Evolutionary conservation across 768 basidiomycete species (phyloP).

Genomic region (Suillus decipiens): DNA sequence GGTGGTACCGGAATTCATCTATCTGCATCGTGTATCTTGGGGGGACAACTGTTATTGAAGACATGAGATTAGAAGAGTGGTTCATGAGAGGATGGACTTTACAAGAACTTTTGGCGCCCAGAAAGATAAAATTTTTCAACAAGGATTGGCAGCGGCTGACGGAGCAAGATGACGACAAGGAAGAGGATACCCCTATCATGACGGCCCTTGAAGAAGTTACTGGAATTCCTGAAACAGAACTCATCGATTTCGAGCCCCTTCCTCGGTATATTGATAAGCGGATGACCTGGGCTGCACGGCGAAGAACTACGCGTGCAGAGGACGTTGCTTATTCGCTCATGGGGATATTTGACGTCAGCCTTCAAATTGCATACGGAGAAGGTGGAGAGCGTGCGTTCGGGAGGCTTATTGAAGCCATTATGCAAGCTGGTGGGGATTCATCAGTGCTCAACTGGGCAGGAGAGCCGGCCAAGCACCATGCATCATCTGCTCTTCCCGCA

Average conservation of each 20-base stretch:
- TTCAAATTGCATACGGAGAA: not conserved
- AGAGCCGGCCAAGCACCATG: not conserved
- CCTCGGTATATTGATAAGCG: not conserved
- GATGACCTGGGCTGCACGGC: not conserved
- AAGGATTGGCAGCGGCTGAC: not conserved
- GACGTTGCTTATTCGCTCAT: not conserved
- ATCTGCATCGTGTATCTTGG: not conserved
- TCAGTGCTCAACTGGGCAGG: not conserved
- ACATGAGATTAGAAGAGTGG: not conserved
- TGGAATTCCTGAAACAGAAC: not conserved
- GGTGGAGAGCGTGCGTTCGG: not conserved
- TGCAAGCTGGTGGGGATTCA: not conserved
- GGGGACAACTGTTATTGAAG: not conserved
- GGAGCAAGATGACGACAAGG: not conserved
- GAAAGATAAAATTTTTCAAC: not conserved
- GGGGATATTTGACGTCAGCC: not conserved
- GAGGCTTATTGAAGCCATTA: not conserved
- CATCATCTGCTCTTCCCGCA: not conserved
- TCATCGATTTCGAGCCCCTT: not conserved
- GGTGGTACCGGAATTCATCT: not conserved
- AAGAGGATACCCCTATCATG: not conserved
- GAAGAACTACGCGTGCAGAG: not conserved
- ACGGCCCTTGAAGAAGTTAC: not conserved
- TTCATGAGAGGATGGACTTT: not conserved
- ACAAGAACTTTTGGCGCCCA: not conserved